Conservation (phyloP, 1,284 basidiomycete species). For the Ceratorhiza oryzae-sativae region DNA sequence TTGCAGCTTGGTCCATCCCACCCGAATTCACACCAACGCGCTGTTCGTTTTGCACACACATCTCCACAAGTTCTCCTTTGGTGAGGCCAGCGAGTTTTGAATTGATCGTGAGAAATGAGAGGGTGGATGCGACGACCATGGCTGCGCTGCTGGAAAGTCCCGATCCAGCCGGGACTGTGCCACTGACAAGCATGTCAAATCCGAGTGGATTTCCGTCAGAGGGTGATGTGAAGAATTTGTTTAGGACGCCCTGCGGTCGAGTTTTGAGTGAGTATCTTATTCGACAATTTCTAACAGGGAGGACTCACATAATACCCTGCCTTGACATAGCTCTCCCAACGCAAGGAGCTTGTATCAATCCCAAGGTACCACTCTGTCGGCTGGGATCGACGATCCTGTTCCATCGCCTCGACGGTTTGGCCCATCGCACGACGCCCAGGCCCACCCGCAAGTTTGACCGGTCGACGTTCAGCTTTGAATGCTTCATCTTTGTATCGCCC, state of each 20-base stretch:
- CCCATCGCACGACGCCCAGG: conserved; percentile 34
- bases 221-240: conserved; percentile 61
- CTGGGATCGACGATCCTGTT: conserved; percentile 14
- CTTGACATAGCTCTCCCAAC: conserved; percentile 89
- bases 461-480: conserved; percentile 27
- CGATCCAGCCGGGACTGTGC: conserved; percentile 81
- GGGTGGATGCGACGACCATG: conserved; percentile 82
- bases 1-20: conserved; percentile 88
- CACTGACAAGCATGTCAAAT: conserved; percentile 73
- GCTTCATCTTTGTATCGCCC: conserved; percentile 34
- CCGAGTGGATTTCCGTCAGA: conserved; percentile 56
- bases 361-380: conserved; percentile 67
- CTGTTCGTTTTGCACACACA: conserved; percentile 83
- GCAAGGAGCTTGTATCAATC: conserved; percentile 70
- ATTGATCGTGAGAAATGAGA: conserved; percentile 79
- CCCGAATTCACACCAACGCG: conserved; percentile 82
- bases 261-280: neutral
- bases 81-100: conserved; percentile 65
- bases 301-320: conserved; percentile 73
- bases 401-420: conserved; percentile 31
- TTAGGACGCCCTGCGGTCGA: conserved; percentile 69
- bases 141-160: conserved; percentile 86
- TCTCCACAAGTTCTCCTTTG: conserved; percentile 73
- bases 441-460: conserved; percentile 11
- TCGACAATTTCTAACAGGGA: neutral